Conservation (phyloP, 2,329 filamentous ascomycete species). For the Colletotrichum chlorophyti region DNA sequence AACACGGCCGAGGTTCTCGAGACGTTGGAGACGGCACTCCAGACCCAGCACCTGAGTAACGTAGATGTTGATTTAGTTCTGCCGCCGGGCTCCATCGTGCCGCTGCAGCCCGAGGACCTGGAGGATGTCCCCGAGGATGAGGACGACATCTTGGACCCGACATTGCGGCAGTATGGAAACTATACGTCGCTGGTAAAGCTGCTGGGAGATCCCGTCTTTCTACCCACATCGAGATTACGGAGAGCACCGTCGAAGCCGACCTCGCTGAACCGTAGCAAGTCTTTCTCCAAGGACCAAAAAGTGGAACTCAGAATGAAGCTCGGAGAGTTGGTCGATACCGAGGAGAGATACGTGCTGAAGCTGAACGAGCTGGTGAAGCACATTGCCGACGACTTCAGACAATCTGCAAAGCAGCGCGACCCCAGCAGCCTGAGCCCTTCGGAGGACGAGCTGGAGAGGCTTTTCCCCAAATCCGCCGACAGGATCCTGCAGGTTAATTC, state of each 20-base stretch:
- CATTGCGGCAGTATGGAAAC: constrained; percentile 73
- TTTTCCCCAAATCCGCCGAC: constrained; percentile 84
- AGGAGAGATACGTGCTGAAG: constrained; percentile 92
- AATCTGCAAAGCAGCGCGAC: constrained; percentile 66
- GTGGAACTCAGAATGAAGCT: constrained; percentile 86
- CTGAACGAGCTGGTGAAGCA: constrained; percentile 82
- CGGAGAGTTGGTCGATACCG: constrained; percentile 89
- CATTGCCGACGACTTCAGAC: constrained; percentile 80
- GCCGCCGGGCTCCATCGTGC: constrained; percentile 77
- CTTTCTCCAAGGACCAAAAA: constrained; percentile 83
- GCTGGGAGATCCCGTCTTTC: constrained; percentile 83
- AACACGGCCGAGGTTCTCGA: constrained; percentile 75
- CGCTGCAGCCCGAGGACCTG: constrained; percentile 64
- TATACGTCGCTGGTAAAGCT: constrained; percentile 80
- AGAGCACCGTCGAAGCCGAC: constrained; percentile 88
- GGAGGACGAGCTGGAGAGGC: constrained; percentile 72
- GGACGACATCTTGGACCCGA: constrained; percentile 70
- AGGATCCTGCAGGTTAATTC: constrained; percentile 83
- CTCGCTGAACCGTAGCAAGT: constrained; percentile 77
- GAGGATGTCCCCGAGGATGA: constrained; percentile 68
- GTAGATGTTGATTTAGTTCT: constrained; percentile 88
- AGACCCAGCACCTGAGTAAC: constrained; percentile 83
- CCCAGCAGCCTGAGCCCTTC: constrained; percentile 73
- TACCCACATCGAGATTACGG: constrained; percentile 84
- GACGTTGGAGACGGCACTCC: constrained; percentile 77